phyloP scores from a whole-genome alignment of 192 early-diverging fungal genomes.

The Backusella tuberculispora region DNA sequence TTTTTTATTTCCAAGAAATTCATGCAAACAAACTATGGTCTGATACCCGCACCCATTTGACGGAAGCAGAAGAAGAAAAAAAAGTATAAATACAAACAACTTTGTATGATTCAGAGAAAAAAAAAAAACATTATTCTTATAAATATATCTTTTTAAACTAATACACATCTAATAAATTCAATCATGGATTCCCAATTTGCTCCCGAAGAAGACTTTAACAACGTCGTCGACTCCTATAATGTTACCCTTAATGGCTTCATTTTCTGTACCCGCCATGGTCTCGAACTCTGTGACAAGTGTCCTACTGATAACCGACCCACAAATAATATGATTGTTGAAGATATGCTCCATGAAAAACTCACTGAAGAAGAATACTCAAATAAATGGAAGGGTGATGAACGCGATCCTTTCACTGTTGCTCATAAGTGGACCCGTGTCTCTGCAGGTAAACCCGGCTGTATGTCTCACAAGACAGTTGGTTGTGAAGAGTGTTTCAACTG shows the following conservation, averaged over 20 bases:
- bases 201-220: conserved; percentile 28
- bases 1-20: no score
- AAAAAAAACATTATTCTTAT: no score
- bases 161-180: background rate
- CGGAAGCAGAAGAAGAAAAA: no score
- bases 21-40: no score
- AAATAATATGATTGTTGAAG: conserved; percentile 34
- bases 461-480: conserved; percentile 29
- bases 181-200: conserved; percentile 30
- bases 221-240: conserved; percentile 26
- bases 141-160: no score
- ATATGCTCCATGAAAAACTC: conserved; percentile 28
- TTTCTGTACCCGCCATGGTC: conserved; percentile 37
- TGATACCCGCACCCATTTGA: no score
- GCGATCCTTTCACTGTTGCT: conserved; percentile 28
- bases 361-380: conserved; percentile 25
- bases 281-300: conserved; percentile 36
- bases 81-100: no score
- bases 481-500: conserved; percentile 42
- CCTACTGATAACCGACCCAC: conserved; percentile 37
- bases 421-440: conserved; percentile 29
- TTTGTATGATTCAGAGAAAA: no score
- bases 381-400: conserved; percentile 41
- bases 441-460: conserved; percentile 35
- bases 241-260: conserved; percentile 37